Base-by-base conservation (phyloP, 2,329 filamentous ascomycete species). In the Microdochium trichocladiopsis region DNA sequence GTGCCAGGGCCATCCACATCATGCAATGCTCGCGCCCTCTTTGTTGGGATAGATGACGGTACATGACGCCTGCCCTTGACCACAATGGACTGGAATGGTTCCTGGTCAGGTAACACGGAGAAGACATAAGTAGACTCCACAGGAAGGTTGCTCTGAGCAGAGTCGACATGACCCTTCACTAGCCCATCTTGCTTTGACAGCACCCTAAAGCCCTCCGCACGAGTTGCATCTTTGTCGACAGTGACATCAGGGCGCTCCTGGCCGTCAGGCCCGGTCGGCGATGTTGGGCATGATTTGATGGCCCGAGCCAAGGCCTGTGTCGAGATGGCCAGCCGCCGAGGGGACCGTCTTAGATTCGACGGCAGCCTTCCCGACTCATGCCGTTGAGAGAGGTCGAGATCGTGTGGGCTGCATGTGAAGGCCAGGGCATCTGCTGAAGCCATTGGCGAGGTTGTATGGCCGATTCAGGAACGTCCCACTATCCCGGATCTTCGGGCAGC, bases 1-100 rank as follows among this genome's bases (percentile, higher is more conserved):
- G 77, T 80, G 58, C 75, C 72, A 50, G 73, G 78, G 51, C 75
- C 81, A 54, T 86, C 83, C 45, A 86, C 78, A 56, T 87, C 83
- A 33, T 79, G 75, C 2, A 69, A 57, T 4, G 74, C 67, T 23
- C 84, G 76, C 21, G 65, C 61, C 28, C 83, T 77, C 61, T 85
- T 85, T 50, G 66, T 56, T 3, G 47, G 47, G 4, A 48, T 28
- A 12, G 41, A 22, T 10, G 16, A 8, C 9, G 21, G 22, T 9
- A 8, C 18, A 8, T 16, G 6, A 10, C 6, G 41, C 9, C 12
- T 45, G n/a, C 18, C 3, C 14, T 8, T 18, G 14, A 10, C 22
- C 12, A 4, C 12, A 18, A 45, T 16, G 33, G 18, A 16, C n/a
- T n/a, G n/a, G n/a, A n/a, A n/a, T n/a, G n/a, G n/a, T n/a, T n/a